A percentile compares a stretch with the other conserved stretches of the same genome.
phyloP scores from a whole-genome alignment of 2,329 filamentous ascomycete genomes.

The Allantophomopsis cytisporea region DNA sequence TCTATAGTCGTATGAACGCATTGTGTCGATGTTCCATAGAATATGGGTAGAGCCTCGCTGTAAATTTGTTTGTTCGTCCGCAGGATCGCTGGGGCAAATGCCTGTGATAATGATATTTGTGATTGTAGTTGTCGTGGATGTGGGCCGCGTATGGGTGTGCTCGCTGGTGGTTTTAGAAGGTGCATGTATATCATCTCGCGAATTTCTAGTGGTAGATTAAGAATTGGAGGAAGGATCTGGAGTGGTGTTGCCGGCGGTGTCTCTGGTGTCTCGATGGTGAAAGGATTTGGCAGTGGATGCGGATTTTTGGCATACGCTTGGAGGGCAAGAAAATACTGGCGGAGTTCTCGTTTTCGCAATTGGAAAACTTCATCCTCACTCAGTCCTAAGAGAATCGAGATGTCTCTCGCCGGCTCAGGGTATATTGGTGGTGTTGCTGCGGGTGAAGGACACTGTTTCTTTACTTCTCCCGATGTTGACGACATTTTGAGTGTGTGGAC shows the following conservation, averaged over 20 bases:
- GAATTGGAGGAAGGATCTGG: slow-evolving; percentile 5
- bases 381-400: slow-evolving; percentile 8
- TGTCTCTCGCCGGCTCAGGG: not conserved
- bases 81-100: slow-evolving; percentile 9
- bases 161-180: slow-evolving; percentile 5
- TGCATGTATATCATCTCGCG: slow-evolving; percentile 10
- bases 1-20: slow-evolving; percentile 10
- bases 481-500: too few relatives aligned
- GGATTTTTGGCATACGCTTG: slow-evolving; percentile 10
- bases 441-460: too few relatives aligned
- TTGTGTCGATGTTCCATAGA: slow-evolving; percentile 11
- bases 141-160: slow-evolving; percentile 9
- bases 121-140: slow-evolving; percentile 15
- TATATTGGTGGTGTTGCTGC: too few relatives aligned
- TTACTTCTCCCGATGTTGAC: too few relatives aligned
- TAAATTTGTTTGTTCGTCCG: slow-evolving; percentile 11
- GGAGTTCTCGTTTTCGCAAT: slow-evolving; percentile 11
- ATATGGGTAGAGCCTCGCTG: slow-evolving; percentile 11
- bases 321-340: slow-evolving; percentile 10
- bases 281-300: slow-evolving; percentile 3
- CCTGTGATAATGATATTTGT: slow-evolving; percentile 10
- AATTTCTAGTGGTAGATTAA: slow-evolving; percentile 12
- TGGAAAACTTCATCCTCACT: slow-evolving; percentile 11
- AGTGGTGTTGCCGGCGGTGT: not conserved
- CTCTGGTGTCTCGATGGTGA: too few relatives aligned